Conservation (phyloP, 805 yeast genomes). For the Lipomyces spencermartinsiae region DNA sequence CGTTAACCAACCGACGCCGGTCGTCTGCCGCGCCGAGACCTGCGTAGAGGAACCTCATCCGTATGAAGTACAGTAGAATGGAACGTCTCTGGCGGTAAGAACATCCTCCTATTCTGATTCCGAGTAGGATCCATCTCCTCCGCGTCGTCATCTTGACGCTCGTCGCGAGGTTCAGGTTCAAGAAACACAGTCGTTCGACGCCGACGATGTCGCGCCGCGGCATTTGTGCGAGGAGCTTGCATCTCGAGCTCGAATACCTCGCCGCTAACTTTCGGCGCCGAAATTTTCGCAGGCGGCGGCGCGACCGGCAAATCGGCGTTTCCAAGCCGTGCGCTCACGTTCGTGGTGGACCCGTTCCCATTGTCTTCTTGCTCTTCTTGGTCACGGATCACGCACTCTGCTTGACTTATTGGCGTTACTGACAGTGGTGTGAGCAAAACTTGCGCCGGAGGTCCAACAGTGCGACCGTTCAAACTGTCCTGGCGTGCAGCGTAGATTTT, state of each 20-base stretch:
- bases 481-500: not conserved
- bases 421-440: not conserved
- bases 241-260: conserved; percentile 2
- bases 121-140: not conserved
- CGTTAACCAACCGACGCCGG: not conserved
- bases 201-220: not conserved
- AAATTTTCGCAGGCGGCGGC: not conserved
- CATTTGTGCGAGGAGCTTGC: not conserved
- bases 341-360: not conserved
- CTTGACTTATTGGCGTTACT: not conserved
- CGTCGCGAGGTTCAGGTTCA: not conserved
- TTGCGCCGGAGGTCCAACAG: not conserved
- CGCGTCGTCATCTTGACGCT: not conserved
- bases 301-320: not conserved
- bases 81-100: not conserved
- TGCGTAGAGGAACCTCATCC: not conserved
- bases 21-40: not conserved
- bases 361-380: not conserved
- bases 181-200: not conserved
- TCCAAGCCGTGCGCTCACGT: not conserved
- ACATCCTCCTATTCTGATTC: not conserved
- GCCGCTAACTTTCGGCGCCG: not conserved
- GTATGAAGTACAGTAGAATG: not conserved
- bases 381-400: not conserved
- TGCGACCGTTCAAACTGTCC: not conserved